Base-by-base conservation (phyloP, 352 stramenopile genomes). In the Stephanocyclus meneghinianus region DNA sequence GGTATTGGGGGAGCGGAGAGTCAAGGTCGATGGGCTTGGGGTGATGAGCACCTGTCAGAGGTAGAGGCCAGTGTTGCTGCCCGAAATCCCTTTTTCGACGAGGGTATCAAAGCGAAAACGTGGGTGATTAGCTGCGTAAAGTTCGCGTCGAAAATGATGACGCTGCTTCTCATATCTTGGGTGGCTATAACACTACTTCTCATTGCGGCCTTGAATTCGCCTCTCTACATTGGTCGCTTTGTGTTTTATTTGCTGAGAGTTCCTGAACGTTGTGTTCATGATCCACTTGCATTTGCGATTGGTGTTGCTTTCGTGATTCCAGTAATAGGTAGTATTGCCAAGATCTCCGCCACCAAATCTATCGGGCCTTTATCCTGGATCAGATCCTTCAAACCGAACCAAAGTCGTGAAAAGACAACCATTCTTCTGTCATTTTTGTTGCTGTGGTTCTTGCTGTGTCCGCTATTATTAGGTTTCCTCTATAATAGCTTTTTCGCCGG, bases 21-120 rank as follows among this genome's bases (percentile, higher is more conserved):
- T 5, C 86, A 93, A 75, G 87, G 87, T 47, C 71, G 89, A 57
- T 93, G 89, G 89, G 85, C 85, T 45, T 93, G 83, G 80, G 80
- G 74, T 11, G 55, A 88, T 29, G 89, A 93, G 64, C 79, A 83
- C 35, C 76, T 86, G 26, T 93, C 88, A 26, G 57, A 76, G 16
- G 76, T 93, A 48, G 88, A 93, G 80, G 70, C 78, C 57, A 81
- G 85, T 48, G 78, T 93, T 47, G 88, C 88, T 26, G 29, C 67
- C n/a, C 70, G 88, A 56, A 81, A 55, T 48, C 45, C 69, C 26
- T 87, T 93, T 29, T 85, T 89, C 73, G 48, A 76, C 16, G 51
- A 83, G 53, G 60, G 18, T 30, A 56, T 55, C 47, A 57, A 44
- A 13, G 74, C 53, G 71, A 37, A 26, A 32, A 29, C 26, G 45